Conservation (phyloP, 805 yeast genomes). For the Lipomyces spencermartinsiae region DNA sequence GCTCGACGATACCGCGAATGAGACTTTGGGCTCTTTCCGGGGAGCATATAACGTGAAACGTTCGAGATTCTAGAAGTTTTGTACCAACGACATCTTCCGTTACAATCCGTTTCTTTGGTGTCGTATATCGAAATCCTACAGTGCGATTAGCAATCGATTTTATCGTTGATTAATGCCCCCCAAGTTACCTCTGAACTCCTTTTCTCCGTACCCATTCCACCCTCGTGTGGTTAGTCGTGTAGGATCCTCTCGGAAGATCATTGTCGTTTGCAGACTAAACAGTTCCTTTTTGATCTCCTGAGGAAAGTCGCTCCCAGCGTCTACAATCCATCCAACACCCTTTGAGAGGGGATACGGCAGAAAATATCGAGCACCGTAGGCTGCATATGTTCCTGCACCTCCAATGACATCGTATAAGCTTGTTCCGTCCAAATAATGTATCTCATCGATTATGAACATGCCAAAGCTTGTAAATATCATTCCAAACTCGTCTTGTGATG, state of each 20-base stretch:
- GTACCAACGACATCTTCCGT: constrained; percentile 58
- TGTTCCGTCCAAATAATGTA: constrained; percentile 56
- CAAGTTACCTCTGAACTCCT: constrained; percentile 58
- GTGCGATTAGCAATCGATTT: neutral
- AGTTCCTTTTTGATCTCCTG: constrained; percentile 52
- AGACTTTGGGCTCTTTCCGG: constrained; percentile 64
- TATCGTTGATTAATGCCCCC: constrained; percentile 41
- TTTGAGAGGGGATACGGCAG: constrained; percentile 48
- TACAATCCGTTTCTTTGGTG: constrained; percentile 66
- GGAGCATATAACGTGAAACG: constrained; percentile 78
- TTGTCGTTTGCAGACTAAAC: constrained; percentile 66
- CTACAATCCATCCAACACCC: constrained; percentile 71
- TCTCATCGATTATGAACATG: constrained; percentile 89
- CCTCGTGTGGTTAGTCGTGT: constrained; percentile 78
- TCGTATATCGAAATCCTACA: constrained; percentile 59
- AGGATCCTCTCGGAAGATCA: constrained; percentile 58
- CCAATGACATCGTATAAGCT: constrained; percentile 66
- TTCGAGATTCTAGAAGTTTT: constrained; percentile 50
- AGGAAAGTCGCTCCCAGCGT: constrained; percentile 83
- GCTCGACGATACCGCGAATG: constrained; percentile 42
- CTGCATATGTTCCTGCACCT: constrained; percentile 88
- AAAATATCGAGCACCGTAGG: constrained; percentile 70
- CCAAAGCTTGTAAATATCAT: constrained; percentile 61
- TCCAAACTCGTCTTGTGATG: neutral
- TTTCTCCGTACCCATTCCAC: constrained; percentile 71